Conservation (phyloP, 129 eudicot genomes). For the Chrysanthemum lavandulifolium region DNA sequence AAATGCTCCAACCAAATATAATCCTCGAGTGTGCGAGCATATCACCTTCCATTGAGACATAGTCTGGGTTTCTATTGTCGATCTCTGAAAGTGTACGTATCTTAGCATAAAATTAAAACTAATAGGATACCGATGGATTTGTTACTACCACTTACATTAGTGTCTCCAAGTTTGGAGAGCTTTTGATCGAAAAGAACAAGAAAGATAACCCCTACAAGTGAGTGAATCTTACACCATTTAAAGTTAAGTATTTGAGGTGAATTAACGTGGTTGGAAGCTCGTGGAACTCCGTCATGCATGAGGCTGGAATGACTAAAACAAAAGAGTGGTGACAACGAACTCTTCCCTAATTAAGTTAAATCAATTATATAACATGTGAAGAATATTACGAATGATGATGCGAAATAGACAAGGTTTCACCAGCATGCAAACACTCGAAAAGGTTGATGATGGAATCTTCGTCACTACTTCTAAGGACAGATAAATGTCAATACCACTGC, state of each 20-base stretch:
- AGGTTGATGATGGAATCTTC: not conserved
- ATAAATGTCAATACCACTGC: not conserved
- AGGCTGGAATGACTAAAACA: too few species aligned
- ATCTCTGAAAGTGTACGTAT: not conserved
- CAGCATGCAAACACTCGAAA: slow-evolving; percentile 10
- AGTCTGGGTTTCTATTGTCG: too few species aligned
- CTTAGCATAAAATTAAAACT: not conserved
- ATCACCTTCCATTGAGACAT: not conserved
- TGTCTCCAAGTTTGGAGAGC: too few species aligned
- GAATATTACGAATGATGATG: not conserved
- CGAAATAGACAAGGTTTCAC: not conserved
- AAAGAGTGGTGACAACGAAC: too few species aligned
- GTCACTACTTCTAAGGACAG: too few species aligned
- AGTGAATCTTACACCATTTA: too few species aligned
- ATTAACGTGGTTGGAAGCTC: too few species aligned
- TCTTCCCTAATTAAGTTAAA: not conserved
- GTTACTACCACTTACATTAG: too few species aligned
- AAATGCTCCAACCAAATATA: slow-evolving; percentile 11
- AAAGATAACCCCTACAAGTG: too few species aligned
- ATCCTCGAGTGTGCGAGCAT: not conserved
- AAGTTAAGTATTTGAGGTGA: too few species aligned
- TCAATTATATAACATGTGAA: not conserved
- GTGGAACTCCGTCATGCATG: too few species aligned
- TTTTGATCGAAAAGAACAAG: too few species aligned
- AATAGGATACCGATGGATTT: not conserved